These are phyloP conservation scores for Fusarium tuaranense DNA, from an alignment of 2,329 filamentous ascomycete species.

Conservation along the genomic window DNA sequence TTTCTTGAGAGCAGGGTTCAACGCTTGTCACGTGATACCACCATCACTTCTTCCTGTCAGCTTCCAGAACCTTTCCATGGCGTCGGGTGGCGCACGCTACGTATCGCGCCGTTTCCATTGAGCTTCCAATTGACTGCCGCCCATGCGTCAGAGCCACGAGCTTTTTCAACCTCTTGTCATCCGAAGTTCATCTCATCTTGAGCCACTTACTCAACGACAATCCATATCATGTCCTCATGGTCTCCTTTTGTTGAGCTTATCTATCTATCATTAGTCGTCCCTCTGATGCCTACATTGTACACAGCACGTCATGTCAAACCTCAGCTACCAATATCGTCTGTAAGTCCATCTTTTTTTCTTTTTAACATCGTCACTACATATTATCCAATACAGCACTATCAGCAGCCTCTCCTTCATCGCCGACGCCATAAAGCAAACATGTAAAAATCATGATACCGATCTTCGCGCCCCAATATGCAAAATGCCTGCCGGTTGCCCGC, in stretches of 20 bases:
- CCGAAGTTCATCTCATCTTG: not conserved
- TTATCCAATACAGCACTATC: not conserved
- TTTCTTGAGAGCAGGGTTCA: not conserved
- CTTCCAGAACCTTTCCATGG: constrained; percentile 28
- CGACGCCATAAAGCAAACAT: constrained; percentile 1
- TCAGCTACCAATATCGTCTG: not conserved
- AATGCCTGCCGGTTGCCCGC: constrained; percentile 33
- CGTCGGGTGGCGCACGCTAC: constrained; percentile 11
- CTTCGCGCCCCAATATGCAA: constrained; percentile 32
- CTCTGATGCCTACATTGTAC: not conserved
- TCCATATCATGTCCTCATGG: not conserved
- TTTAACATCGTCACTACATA: not conserved
- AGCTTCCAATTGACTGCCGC: not conserved
- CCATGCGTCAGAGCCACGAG: not conserved
- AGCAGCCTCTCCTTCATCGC: not conserved
- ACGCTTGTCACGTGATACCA: constrained; percentile 20
- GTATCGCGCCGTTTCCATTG: not conserved
- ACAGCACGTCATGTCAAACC: not conserved
- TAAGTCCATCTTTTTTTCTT: not conserved
- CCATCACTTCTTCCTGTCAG: not conserved
- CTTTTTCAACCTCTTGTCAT: not conserved
- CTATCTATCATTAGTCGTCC: not conserved
- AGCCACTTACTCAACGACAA: not conserved
- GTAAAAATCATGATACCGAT: constrained; percentile 20
- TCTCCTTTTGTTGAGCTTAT: not conserved